Evolutionary conservation across 2,329 filamentous ascomycete genomes (phyloP).

Genomic region (Didymella segeticola): DNA sequence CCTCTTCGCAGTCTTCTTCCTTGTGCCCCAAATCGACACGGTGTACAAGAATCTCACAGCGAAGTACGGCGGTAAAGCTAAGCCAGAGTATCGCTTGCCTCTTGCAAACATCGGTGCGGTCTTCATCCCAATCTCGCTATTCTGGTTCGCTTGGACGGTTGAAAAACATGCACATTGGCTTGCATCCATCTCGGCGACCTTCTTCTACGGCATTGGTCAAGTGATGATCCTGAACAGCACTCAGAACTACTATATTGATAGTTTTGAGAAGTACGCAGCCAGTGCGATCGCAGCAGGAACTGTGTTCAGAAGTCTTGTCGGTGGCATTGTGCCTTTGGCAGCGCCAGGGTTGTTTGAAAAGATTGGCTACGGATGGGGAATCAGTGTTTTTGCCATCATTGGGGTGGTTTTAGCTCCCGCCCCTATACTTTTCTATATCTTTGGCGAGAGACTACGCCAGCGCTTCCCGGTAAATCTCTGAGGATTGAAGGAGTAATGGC

Average conservation of each 20-base stretch:
- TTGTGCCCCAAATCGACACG: slow-evolving; percentile 56
- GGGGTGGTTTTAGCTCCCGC: slow-evolving; percentile 56
- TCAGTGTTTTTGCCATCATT: slow-evolving; percentile 57
- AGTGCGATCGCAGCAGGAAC: slow-evolving; percentile 59
- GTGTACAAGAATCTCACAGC: slow-evolving; percentile 55
- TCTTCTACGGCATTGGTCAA: slow-evolving; percentile 60
- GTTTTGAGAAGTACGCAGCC: slow-evolving; percentile 59
- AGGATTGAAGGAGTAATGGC: not conserved
- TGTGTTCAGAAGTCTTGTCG: slow-evolving; percentile 55
- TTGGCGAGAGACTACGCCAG: slow-evolving; percentile 55
- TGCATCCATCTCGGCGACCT: slow-evolving; percentile 51
- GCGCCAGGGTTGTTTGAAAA: slow-evolving; percentile 54
- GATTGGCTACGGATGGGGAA: slow-evolving; percentile 58
- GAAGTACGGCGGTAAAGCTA: slow-evolving; percentile 49
- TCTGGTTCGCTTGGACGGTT: slow-evolving; percentile 54
- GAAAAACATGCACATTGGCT: slow-evolving; percentile 52
- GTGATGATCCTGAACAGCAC: slow-evolving; percentile 61
- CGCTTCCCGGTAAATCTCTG: slow-evolving; percentile 43
- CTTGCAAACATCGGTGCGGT: slow-evolving; percentile 55
- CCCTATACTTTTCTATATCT: slow-evolving; percentile 58
- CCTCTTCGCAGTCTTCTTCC: slow-evolving; percentile 53
- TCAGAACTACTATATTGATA: slow-evolving; percentile 63
- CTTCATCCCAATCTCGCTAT: slow-evolving; percentile 52
- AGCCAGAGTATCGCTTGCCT: slow-evolving; percentile 55
- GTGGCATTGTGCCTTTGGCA: slow-evolving; percentile 56